A percentile compares a stretch with the other conserved stretches of the same genome.
Evolutionary conservation across 768 basidiomycete genomes (phyloP).

Genomic region (Harrya chromipes): DNA sequence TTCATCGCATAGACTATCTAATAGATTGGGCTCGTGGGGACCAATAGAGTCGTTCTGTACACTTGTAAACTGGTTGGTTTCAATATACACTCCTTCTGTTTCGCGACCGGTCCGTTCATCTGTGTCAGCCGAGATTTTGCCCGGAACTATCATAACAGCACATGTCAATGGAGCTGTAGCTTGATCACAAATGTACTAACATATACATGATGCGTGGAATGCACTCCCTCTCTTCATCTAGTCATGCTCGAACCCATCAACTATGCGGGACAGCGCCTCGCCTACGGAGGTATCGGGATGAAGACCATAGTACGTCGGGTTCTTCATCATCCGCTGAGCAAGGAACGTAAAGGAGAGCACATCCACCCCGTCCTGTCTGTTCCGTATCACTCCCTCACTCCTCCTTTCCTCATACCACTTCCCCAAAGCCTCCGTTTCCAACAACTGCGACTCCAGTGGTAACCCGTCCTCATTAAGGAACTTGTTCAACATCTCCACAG

Average conservation of each 20-base stretch:
- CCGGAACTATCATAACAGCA: no score
- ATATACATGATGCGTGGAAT: no score
- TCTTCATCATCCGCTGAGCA: constrained; percentile 62
- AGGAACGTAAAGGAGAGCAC: constrained; percentile 81
- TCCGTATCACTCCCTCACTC: constrained; percentile 36
- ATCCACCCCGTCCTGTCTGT: constrained; percentile 71
- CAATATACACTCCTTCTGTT: no score
- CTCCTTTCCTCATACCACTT: constrained; percentile 46
- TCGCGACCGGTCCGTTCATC: no score
- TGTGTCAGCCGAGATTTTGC: no score
- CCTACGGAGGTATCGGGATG: constrained; percentile 37
- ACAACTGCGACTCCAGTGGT: constrained; percentile 80
- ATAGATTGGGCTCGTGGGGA: background rate
- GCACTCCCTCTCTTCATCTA: background rate
- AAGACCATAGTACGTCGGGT: constrained; percentile 84
- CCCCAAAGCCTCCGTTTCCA: constrained; percentile 47
- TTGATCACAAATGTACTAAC: no score
- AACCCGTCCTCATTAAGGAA: constrained; percentile 82
- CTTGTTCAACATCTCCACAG: constrained; percentile 73
- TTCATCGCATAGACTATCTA: constrained; percentile 44
- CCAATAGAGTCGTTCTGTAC: background rate
- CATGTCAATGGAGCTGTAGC: no score
- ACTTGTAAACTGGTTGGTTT: no score
- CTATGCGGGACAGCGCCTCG: constrained; percentile 65
- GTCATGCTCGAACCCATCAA: constrained; percentile 46